Conservation (phyloP, 2,329 filamentous ascomycete species). For the Beauveria sp. region DNA sequence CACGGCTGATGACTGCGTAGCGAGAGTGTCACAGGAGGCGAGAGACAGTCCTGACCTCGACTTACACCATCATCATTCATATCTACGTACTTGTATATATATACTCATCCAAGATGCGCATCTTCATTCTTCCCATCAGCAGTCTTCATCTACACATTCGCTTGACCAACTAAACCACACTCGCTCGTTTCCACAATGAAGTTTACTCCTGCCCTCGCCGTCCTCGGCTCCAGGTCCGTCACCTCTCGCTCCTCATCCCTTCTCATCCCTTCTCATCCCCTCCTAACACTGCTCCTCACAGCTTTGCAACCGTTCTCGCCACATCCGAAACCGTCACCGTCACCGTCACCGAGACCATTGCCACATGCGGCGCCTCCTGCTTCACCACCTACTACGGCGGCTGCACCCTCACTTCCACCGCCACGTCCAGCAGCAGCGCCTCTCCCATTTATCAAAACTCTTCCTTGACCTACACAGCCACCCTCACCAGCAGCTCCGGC, state of each 20-base stretch:
- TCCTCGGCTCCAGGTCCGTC: slow-evolving; percentile 1
- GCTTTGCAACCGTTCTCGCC: slow-evolving; percentile 17
- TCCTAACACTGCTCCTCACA: slow-evolving; percentile 14
- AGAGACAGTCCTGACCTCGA: background rate
- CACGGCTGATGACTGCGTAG: background rate
- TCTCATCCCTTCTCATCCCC: background rate
- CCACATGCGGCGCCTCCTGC: background rate
- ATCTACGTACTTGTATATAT: background rate
- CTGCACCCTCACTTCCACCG: slow-evolving; percentile 11
- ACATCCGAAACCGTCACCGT: slow-evolving; percentile 23
- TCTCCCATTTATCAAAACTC: background rate
- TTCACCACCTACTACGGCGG: background rate
- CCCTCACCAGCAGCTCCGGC: background rate
- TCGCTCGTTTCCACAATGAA: slow-evolving; percentile 7
- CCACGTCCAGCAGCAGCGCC: background rate
- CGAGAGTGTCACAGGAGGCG: slow-evolving; percentile 4
- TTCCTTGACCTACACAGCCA: background rate
- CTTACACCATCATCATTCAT: background rate
- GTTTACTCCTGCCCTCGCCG: background rate
- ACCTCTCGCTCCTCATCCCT: background rate
- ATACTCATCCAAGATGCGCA: background rate
- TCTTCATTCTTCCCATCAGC: background rate
- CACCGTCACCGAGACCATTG: slow-evolving; percentile 21
- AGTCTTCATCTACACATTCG: slow-evolving; percentile 1
- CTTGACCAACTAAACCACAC: background rate